Base-by-base conservation (phyloP, 2,329 filamentous ascomycete species). In the Scopulariopsis brevicaulis region DNA sequence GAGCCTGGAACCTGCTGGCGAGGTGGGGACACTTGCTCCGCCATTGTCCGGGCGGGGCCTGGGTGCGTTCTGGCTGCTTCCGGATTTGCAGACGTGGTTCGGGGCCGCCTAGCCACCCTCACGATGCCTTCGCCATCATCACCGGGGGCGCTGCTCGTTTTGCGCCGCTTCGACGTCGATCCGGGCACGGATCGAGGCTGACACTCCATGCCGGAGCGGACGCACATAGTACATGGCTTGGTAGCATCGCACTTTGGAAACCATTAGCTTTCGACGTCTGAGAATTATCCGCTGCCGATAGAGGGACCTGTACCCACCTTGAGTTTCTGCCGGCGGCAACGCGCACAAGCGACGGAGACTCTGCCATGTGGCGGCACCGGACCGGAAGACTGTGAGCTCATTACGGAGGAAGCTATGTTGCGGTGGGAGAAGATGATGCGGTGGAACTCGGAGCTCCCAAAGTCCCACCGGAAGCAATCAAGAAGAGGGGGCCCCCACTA, bases 151-250 rank as follows among this genome's bases (percentile, higher is more conserved):
- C 32, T 53, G 52, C 32, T 52, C 56, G 50, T 25, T 53, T 55
- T 56, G 34, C 37, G 59, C 32, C 51, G 52, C 15, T 48, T 58
- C 18, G 53, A 18, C 15, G 48, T 24, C 12, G 59, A 18, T 37
- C 12, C 43, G 12, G 48, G 18, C 22, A 55, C 53, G 14, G 46
- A 18, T 35, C 59, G 59, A 14, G 59, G 52, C 53, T 54, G 55
- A 25, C 59, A 60, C 28, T 40, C 55, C 43, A 60, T 55, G 18
- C 59, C 55, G 4, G 59, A 60, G 35, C 59, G 59, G 22, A 55
- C 52, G 56, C 59, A 60, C 53, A 60, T 55, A 20, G 59, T 60
- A 40, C 59, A 60, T 15, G 59, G 59, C 55, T 57, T 57, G 5
- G 53, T 52, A 15, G 59, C 53, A 55, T 60, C 59, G 53, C 59